phyloP scores from a whole-genome alignment of 495 filamentous ascomycete genomes.

The Daldinia decipiens region DNA sequence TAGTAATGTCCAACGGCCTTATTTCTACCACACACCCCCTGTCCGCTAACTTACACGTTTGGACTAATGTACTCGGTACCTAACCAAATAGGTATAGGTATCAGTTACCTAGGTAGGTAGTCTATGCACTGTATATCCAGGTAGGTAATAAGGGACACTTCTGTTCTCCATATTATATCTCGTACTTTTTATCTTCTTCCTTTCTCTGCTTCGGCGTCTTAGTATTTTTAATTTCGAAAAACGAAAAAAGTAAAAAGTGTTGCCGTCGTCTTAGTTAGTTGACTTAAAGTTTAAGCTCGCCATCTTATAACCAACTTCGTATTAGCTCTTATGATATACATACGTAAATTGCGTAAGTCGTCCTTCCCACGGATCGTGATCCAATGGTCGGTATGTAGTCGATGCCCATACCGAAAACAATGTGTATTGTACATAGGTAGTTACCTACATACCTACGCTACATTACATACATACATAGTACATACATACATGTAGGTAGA shows the following conservation, averaged over 20 bases:
- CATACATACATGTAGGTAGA: too few relatives aligned
- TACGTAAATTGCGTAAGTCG: neutral
- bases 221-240: neutral
- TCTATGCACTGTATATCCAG: slow-evolving; percentile 15
- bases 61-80: slow-evolving; percentile 18
- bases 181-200: neutral
- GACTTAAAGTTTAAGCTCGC: neutral
- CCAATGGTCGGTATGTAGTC: slow-evolving; percentile 1
- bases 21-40: slow-evolving; percentile 1
- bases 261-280: neutral
- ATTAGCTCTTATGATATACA: slow-evolving; percentile 4
- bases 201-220: neutral
- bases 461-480: too few relatives aligned
- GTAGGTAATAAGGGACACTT: slow-evolving; percentile 24
- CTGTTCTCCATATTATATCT: slow-evolving; percentile 16
- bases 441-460: neutral
- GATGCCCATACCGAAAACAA: neutral
- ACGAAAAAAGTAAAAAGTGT: neutral
- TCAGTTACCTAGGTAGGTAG: neutral
- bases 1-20: slow-evolving; percentile 22
- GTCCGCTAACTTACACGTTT: slow-evolving; percentile 7
- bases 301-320: slow-evolving; percentile 5
- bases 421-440: neutral
- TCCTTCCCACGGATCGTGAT: neutral
- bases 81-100: slow-evolving; percentile 16